phyloP scores from a whole-genome alignment of 306 rosid species.

The Medicago truncatula region DNA sequence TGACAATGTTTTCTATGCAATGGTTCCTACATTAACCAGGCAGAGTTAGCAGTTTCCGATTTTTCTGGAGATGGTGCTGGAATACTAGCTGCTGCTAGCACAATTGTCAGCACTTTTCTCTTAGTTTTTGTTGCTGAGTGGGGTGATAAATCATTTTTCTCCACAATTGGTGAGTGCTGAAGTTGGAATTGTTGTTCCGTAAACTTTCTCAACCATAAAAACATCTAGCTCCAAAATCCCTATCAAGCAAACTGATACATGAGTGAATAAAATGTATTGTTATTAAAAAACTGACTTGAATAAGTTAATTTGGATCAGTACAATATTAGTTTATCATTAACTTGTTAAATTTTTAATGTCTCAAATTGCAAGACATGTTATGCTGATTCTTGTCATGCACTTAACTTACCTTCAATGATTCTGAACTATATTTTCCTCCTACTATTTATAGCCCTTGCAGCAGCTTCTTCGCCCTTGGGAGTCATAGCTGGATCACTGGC shows the following conservation, averaged over 20 bases:
- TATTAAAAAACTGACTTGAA: constrained; percentile 29
- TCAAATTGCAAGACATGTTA: constrained; percentile 10
- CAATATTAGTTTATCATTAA: constrained; percentile 20
- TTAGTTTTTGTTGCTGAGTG: constrained; percentile 97
- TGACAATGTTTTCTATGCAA: constrained; percentile 34
- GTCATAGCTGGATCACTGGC: constrained; percentile 96
- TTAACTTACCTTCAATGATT: constrained; percentile 24
- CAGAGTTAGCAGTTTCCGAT: constrained; percentile 91
- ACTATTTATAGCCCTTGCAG: constrained; percentile 87
- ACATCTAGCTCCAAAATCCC: constrained; percentile 6
- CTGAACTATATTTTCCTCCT: constrained; percentile 34
- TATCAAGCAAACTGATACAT: constrained; percentile 19
- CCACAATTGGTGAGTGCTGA: constrained; percentile 82
- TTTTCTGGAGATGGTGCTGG: constrained; percentile 91
- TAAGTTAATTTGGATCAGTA: constrained; percentile 14
- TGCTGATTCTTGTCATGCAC: constrained; percentile 17
- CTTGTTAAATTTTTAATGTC: constrained; percentile 28
- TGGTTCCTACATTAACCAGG: constrained; percentile 67
- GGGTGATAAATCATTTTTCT: constrained; percentile 98
- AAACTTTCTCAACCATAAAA: constrained; percentile 31
- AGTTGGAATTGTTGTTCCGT: constrained; percentile 24
- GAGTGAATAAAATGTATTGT: constrained; percentile 21
- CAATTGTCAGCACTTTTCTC: constrained; percentile 73
- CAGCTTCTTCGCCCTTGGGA: constrained; percentile 97
- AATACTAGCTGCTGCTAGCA: constrained; percentile 80